These are phyloP conservation scores for Dictyostelium purpureum DNA, from an alignment of 78 protist species.

Conservation along the genomic window DNA sequence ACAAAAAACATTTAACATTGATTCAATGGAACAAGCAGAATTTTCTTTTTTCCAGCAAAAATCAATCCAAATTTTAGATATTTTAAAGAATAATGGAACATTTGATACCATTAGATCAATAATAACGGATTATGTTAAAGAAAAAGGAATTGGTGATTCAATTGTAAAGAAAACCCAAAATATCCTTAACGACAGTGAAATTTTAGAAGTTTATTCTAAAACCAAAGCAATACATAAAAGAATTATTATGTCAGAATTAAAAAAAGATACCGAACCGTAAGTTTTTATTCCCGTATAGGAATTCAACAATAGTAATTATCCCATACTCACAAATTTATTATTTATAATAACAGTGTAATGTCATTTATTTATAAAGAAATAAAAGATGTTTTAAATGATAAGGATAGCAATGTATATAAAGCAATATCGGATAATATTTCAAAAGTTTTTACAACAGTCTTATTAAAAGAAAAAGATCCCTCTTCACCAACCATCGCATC, in stretches of 20 bases:
- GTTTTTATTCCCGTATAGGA: not conserved
- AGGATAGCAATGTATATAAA: conserved; percentile 6
- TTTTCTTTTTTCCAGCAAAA: conserved; percentile 32
- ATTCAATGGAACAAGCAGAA: conserved; percentile 8
- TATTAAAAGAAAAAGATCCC: not conserved
- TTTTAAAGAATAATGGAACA: conserved; percentile 60
- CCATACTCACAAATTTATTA: not conserved
- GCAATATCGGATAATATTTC: conserved; percentile 23
- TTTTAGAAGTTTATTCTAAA: not conserved
- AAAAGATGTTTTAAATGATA: conserved; percentile 9
- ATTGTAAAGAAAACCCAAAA: not conserved
- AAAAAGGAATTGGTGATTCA: not conserved
- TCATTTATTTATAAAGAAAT: conserved; percentile 40
- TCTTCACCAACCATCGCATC: not conserved
- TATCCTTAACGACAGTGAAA: not conserved
- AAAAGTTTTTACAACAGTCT: conserved; percentile 1
- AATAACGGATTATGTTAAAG: conserved; percentile 13
- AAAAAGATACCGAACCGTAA: conserved; percentile 29
- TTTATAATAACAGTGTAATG: not conserved
- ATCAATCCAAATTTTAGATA: conserved; percentile 35
- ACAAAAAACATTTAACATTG: not conserved
- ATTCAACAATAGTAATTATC: not conserved
- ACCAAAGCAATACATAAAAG: conserved; percentile 17
- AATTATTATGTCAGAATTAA: conserved; percentile 4
- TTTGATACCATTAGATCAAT: conserved; percentile 50